Conservation (phyloP, 371 early-diverging fungal species). For the Mucor irregularis region DNA sequence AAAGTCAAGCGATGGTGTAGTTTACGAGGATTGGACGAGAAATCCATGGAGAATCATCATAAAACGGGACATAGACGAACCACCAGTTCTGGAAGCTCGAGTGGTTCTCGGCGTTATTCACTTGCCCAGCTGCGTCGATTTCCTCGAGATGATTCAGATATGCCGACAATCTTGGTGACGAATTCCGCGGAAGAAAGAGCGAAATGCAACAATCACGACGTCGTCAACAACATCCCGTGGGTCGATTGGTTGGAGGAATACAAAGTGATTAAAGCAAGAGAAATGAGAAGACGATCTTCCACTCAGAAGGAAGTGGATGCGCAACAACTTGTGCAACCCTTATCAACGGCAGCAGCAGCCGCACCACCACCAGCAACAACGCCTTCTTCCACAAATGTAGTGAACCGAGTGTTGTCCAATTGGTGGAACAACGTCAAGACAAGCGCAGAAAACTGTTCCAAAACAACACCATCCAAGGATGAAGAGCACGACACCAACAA, state of each 20-base stretch:
- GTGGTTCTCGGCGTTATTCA: slow-evolving; percentile 1
- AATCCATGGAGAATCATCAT: slow-evolving; percentile 1
- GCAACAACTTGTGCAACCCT: not conserved
- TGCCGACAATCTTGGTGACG: slow-evolving; percentile 45
- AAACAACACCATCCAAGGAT: slow-evolving; percentile 1
- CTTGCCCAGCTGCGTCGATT: slow-evolving; percentile 9
- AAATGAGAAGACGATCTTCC: slow-evolving; percentile 28
- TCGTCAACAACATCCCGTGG: slow-evolving; percentile 44
- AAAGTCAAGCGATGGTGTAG: slow-evolving; percentile 45
- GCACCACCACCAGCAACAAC: not conserved
- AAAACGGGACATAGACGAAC: not conserved
- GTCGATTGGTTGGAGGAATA: slow-evolving; percentile 60
- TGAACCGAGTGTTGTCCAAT: slow-evolving; percentile 15
- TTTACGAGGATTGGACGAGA: not conserved
- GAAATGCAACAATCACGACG: not conserved
- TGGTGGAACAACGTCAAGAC: slow-evolving; percentile 34
- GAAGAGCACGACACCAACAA: not conserved
- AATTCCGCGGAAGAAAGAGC: slow-evolving; percentile 15
- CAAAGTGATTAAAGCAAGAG: slow-evolving; percentile 31
- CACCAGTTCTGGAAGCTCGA: slow-evolving; percentile 9
- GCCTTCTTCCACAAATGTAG: not conserved
- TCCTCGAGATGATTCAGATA: slow-evolving; percentile 22
- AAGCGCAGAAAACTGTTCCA: slow-evolving; percentile 25
- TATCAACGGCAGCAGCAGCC: not conserved
- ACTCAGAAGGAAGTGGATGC: slow-evolving; percentile 6